phyloP scores from a whole-genome alignment of 2,329 filamentous ascomycete genomes.

The Cryphonectria radicalis region DNA sequence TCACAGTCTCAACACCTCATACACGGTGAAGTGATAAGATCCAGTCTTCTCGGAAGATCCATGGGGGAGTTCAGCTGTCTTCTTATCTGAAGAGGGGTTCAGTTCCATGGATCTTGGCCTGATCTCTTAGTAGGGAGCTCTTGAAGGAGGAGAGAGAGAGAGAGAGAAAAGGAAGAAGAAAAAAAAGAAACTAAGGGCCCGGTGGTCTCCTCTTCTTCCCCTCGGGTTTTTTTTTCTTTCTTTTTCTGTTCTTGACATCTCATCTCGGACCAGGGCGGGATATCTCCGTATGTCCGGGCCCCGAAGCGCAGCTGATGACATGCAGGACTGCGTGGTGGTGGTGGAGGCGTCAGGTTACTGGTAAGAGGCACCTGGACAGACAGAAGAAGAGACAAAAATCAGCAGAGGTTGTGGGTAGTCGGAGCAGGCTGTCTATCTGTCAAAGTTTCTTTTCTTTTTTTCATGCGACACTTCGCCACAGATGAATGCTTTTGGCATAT shows the following conservation, averaged over 20 bases:
- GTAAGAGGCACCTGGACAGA: background rate
- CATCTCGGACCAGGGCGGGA: background rate
- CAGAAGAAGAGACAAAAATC: background rate
- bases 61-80: background rate
- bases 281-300: background rate
- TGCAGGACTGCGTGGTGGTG: background rate
- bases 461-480: background rate
- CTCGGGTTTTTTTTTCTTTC: background rate
- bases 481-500: background rate
- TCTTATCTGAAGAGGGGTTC: background rate
- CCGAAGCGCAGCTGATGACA: background rate
- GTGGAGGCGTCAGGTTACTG: background rate
- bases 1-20: background rate
- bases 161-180: too few relatives aligned
- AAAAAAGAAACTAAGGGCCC: too few relatives aligned
- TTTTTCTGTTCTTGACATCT: background rate
- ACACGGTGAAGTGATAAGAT: background rate
- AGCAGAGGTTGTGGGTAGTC: background rate
- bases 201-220: background rate
- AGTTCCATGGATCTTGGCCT: background rate
- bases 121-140: too few relatives aligned
- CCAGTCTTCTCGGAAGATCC: background rate
- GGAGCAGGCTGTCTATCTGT: background rate
- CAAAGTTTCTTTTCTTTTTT: background rate
- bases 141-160: too few relatives aligned